These are phyloP conservation scores for Obba rivulosa DNA, from an alignment of 768 basidiomycete genomes.

Conservation along the genomic window DNA sequence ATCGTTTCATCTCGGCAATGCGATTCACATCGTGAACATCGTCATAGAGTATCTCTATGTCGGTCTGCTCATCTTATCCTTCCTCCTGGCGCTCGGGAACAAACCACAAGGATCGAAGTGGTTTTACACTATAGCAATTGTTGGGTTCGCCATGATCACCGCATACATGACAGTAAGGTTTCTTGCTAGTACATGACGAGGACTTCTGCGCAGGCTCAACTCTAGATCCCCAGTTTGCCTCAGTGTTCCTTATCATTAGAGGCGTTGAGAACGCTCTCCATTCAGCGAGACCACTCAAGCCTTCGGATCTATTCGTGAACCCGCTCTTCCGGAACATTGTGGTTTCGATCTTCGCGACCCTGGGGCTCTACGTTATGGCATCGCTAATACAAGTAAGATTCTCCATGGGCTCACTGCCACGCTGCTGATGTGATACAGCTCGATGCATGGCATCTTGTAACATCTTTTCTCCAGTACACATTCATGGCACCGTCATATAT, in stretches of 20 bases:
- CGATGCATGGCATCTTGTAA: slow-evolving; percentile 96
- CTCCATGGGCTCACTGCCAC: not conserved
- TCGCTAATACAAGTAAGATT: slow-evolving; percentile 70
- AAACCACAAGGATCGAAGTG: slow-evolving; percentile 82
- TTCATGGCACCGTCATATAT: slow-evolving; percentile 90
- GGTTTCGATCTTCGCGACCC: slow-evolving; percentile 73
- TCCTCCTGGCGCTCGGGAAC: slow-evolving; percentile 80
- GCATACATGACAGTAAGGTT: slow-evolving; percentile 91
- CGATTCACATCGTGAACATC: slow-evolving; percentile 58
- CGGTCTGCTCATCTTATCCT: slow-evolving; percentile 76
- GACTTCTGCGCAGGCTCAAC: no score
- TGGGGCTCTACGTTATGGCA: slow-evolving; percentile 77
- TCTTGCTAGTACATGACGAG: not conserved
- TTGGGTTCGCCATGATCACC: slow-evolving; percentile 83
- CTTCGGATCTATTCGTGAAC: slow-evolving; percentile 60
- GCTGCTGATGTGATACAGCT: slow-evolving; percentile 39
- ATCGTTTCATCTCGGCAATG: slow-evolving; percentile 30
- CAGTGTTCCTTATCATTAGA: no score
- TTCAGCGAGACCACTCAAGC: slow-evolving; percentile 24
- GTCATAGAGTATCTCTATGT: slow-evolving; percentile 67
- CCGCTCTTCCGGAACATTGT: slow-evolving; percentile 76
- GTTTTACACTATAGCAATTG: slow-evolving; percentile 74
- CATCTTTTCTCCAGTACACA: slow-evolving; percentile 83
- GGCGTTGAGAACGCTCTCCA: no score
- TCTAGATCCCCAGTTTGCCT: no score